Conservation (phyloP, 805 yeast genomes). For the Hyphopichia homilentoma region DNA sequence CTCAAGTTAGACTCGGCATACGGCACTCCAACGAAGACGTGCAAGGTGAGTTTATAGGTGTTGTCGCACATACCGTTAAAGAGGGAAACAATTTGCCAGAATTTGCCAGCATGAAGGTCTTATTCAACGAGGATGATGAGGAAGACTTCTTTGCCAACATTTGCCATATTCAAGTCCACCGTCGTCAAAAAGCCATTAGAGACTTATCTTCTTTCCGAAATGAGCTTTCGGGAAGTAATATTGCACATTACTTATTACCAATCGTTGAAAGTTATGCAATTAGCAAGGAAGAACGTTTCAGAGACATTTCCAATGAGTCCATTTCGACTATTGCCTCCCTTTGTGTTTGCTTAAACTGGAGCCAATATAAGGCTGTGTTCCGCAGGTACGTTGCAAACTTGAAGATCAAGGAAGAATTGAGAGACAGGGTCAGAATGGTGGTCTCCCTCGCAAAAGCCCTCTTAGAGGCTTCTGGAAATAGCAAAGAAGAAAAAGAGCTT, state of each 20-base stretch:
- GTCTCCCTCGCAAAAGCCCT: conserved; percentile 54
- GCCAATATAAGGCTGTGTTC: conserved; percentile 73
- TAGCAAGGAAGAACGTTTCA: conserved; percentile 51
- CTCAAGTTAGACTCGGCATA: conserved; percentile 64
- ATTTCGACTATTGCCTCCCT: conserved; percentile 58
- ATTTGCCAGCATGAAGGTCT: conserved; percentile 60
- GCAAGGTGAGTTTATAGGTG: conserved; percentile 66
- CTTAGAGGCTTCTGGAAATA: conserved; percentile 25
- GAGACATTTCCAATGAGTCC: conserved; percentile 65
- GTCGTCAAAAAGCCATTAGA: conserved; percentile 81
- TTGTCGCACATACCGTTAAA: conserved; percentile 61
- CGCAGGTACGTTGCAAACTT: conserved; percentile 58
- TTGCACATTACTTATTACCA: conserved; percentile 81
- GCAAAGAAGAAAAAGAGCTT: conserved; percentile 7
- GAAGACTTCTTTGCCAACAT: conserved; percentile 76
- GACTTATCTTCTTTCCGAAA: conserved; percentile 50
- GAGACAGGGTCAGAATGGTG: conserved; percentile 56
- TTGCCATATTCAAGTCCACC: conserved; percentile 76
- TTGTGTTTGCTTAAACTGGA: conserved; percentile 62
- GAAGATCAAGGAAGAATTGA: conserved; percentile 39
- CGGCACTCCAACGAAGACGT: conserved; percentile 55
- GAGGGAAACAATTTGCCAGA: conserved; percentile 43
- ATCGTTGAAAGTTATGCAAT: conserved; percentile 77
- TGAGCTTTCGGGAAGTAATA: conserved; percentile 49
- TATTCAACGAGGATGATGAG: conserved; percentile 73